Conservation (phyloP, 2,329 filamentous ascomycete genomes). For the Sclerotinia minor region DNA sequence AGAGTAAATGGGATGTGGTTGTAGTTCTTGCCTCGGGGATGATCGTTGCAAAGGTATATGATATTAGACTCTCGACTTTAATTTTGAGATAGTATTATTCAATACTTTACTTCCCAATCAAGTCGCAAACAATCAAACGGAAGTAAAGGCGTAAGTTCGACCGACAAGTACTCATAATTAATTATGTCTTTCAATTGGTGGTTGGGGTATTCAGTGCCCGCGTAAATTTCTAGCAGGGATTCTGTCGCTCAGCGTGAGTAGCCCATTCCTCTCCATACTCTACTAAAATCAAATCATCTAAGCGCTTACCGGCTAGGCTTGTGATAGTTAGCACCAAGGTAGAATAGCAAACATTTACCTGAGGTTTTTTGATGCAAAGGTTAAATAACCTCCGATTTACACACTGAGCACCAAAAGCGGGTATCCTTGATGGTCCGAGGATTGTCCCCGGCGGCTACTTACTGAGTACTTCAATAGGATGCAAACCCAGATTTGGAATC, state of each 20-base stretch:
- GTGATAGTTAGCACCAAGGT: not conserved
- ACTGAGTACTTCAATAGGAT: not conserved
- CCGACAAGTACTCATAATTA: not conserved
- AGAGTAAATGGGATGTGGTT: not conserved
- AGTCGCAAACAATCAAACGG: not conserved
- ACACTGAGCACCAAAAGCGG: not conserved
- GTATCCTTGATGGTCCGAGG: not conserved
- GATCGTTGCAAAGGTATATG: not conserved
- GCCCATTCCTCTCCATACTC: not conserved
- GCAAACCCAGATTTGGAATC: not conserved
- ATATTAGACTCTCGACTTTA: not conserved
- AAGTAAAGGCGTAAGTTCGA: not conserved
- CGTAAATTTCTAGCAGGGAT: not conserved
- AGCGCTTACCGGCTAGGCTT: constrained; percentile 1
- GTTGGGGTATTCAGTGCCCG: not conserved
- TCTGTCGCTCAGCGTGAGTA: not conserved
- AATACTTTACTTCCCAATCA: no score
- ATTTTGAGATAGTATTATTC: no score
- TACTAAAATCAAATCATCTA: not conserved
- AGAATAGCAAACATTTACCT: not conserved
- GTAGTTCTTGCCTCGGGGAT: not conserved
- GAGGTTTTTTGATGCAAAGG: not conserved
- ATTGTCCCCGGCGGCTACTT: constrained; percentile 12
- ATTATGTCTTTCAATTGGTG: not conserved
- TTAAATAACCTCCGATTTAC: not conserved